phyloP scores from a whole-genome alignment of 2,329 filamentous ascomycete genomes.

The Aspergillus phoenicis region DNA sequence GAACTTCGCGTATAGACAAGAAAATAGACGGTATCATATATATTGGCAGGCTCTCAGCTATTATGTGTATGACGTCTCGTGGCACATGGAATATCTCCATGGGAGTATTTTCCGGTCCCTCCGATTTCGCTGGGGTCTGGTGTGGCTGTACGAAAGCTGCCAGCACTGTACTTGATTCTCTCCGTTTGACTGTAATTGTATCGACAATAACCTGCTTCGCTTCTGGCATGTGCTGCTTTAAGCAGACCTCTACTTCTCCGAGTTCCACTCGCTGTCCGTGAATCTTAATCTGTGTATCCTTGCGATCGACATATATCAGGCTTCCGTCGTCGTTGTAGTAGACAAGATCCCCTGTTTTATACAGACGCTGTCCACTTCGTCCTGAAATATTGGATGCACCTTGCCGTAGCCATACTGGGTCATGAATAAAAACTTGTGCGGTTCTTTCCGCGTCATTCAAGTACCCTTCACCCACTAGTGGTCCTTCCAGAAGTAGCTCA shows the following conservation, averaged over 20 bases:
- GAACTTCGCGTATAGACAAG: not conserved
- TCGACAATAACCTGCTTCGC: not conserved
- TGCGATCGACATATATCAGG: not conserved
- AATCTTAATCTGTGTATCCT: not conserved
- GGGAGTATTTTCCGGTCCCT: not conserved
- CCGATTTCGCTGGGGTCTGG: too few species aligned
- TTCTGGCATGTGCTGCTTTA: not conserved
- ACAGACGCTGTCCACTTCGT: not conserved
- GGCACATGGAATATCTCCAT: not conserved
- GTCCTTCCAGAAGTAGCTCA: conserved; percentile 10
- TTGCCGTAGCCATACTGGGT: not conserved
- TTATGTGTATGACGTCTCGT: not conserved
- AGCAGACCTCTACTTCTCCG: not conserved
- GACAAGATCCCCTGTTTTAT: not conserved
- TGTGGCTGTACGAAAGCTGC: not conserved
- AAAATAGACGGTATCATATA: not conserved
- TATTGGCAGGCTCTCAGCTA: not conserved
- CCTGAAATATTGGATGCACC: not conserved
- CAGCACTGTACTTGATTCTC: not conserved
- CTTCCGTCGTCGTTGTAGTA: not conserved
- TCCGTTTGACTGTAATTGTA: not conserved
- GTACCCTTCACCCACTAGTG: conserved; percentile 2
- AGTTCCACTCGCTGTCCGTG: not conserved
- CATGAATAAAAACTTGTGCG: not conserved
- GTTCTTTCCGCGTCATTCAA: not conserved